phyloP scores from a whole-genome alignment of 805 yeast species.

The Yarrowia osloensis region DNA sequence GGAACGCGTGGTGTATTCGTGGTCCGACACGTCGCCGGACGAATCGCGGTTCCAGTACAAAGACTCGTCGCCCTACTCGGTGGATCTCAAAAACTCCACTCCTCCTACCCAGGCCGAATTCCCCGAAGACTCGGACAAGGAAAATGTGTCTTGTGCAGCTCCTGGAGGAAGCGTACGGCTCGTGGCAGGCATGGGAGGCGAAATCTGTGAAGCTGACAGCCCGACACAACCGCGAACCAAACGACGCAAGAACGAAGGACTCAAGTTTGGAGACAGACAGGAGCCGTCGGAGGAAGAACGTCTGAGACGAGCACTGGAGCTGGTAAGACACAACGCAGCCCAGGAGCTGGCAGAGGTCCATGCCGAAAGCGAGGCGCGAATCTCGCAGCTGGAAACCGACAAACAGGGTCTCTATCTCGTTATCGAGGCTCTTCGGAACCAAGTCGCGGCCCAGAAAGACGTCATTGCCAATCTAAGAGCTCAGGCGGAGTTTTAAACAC shows the following conservation, averaged over 20 bases:
- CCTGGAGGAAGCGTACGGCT: background rate
- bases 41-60: slow-evolving; percentile 17
- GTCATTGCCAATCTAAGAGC: background rate
- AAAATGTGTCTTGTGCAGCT: background rate
- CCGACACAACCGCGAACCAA: slow-evolving; percentile 12
- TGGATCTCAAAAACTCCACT: slow-evolving; percentile 7
- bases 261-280: slow-evolving; percentile 8
- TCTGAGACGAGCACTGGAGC: background rate
- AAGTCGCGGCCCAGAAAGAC: background rate
- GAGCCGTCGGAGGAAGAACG: background rate
- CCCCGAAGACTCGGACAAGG: slow-evolving; percentile 23
- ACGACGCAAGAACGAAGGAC: background rate
- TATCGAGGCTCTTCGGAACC: slow-evolving; percentile 3
- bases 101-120: slow-evolving; percentile 16
- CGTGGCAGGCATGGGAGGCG: slow-evolving; percentile 13
- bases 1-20: slow-evolving; percentile 11
- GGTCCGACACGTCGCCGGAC: slow-evolving; percentile 25
- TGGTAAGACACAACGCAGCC: background rate
- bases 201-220: slow-evolving; percentile 7
- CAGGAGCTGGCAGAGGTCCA: background rate
- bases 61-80: slow-evolving; percentile 22
- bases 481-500: background rate
- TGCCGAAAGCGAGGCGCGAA: background rate
- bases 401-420: slow-evolving; percentile 25
- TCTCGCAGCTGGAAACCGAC: slow-evolving; percentile 28